Evolutionary conservation across 257 asterid species (phyloP).

Genomic region (Penstemon eatonii): DNA sequence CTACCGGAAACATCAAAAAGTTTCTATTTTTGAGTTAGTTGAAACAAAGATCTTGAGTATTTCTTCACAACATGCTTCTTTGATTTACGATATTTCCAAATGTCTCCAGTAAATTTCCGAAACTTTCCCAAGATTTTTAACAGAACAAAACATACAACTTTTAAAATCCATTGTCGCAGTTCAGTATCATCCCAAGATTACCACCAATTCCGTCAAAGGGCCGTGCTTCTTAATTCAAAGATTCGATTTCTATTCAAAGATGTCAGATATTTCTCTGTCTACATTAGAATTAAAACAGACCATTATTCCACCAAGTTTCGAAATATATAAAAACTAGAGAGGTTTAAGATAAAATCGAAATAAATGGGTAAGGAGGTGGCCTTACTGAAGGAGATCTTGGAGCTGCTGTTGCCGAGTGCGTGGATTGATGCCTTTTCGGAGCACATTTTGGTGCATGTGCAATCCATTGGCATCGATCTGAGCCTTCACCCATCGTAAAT

Average conservation of each 20-base stretch:
- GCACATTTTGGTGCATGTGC: constrained; percentile 78
- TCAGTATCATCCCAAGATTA: neutral
- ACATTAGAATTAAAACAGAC: neutral
- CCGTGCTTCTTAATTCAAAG: neutral
- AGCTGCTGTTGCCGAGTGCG: constrained; percentile 91
- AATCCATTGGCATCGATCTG: constrained; percentile 77
- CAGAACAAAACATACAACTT: too few relatives aligned
- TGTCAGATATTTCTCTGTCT: neutral
- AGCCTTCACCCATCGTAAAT: constrained; percentile 68
- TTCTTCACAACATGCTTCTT: too few relatives aligned
- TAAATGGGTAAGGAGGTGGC: neutral
- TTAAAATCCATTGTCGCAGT: neutral
- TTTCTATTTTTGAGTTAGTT: too few relatives aligned
- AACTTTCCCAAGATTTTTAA: too few relatives aligned
- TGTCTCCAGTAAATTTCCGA: too few relatives aligned
- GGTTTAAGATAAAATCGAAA: too few relatives aligned
- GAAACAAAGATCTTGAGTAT: too few relatives aligned
- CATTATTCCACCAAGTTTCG: too few relatives aligned
- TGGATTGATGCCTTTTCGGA: constrained; percentile 93
- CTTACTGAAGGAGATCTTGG: constrained; percentile 59
- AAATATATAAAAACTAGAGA: too few relatives aligned
- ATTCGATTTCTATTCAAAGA: neutral
- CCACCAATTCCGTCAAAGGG: neutral
- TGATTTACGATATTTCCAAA: too few relatives aligned
- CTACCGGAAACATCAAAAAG: too few relatives aligned